A percentile compares a stretch with the other conserved stretches of the same genome.
These are phyloP conservation scores for Diaporthe velutina DNA, from an alignment of 2,329 filamentous ascomycete genomes.

Conservation along the genomic window DNA sequence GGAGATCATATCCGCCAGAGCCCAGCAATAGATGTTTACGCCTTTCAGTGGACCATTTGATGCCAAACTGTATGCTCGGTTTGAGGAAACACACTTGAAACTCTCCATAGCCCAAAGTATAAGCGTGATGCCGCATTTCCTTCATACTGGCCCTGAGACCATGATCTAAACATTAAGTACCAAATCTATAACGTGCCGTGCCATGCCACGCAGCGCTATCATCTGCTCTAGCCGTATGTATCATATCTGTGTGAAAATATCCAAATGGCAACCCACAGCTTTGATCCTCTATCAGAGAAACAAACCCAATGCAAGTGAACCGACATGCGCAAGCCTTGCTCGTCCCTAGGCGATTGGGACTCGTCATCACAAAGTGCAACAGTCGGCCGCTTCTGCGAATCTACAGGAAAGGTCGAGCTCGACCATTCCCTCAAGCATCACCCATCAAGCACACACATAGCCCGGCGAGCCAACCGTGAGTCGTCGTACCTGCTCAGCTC, in stretches of 20 bases:
- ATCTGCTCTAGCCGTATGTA: background rate
- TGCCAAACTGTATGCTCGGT: background rate
- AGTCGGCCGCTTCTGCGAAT: background rate
- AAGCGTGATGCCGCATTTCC: background rate
- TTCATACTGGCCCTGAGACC: slow-evolving; percentile 5
- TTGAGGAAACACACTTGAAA: background rate
- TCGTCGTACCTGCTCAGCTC: no score
- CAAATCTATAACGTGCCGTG: slow-evolving; percentile 31
- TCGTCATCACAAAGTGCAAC: background rate
- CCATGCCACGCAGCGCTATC: slow-evolving; percentile 7
- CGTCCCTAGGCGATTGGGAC: background rate
- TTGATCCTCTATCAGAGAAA: background rate
- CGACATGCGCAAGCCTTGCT: background rate
- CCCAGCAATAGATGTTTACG: background rate
- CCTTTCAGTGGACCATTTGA: no score
- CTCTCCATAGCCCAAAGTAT: background rate
- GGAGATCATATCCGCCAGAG: background rate
- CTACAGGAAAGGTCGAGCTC: background rate
- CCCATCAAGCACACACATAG: background rate
- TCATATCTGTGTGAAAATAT: background rate
- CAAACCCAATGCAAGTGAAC: background rate
- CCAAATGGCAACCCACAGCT: background rate
- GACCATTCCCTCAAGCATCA: background rate
- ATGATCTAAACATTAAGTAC: slow-evolving; percentile 38
- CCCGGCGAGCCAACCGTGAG: background rate